Percentiles rank a stretch among this genome's conserved stretches.
Conservation (phyloP, 495 filamentous ascomycete species). For the Penicillium dipodomyicola region DNA sequence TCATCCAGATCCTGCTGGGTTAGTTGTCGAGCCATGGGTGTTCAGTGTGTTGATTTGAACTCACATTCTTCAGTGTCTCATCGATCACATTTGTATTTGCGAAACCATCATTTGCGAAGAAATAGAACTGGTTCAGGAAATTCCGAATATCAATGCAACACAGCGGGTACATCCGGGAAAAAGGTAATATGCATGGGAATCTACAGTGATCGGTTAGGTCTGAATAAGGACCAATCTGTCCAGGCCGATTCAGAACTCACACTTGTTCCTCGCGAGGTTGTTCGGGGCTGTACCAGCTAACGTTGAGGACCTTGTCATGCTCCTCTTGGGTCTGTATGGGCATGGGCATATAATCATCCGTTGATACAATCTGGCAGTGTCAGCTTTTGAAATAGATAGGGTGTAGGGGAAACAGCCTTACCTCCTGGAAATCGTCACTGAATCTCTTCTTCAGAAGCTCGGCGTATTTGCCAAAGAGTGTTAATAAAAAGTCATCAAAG, state of each 20-base stretch:
- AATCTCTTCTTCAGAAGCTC: constrained; percentile 88
- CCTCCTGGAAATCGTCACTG: constrained; percentile 89
- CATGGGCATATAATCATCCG: constrained; percentile 99
- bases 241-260: constrained; percentile 46
- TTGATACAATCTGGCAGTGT: constrained; percentile 72
- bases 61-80: constrained; percentile 74
- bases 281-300: constrained; percentile 89
- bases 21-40: constrained; percentile 9
- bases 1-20: constrained; percentile 70
- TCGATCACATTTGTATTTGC: constrained; percentile 83
- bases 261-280: constrained; percentile 69
- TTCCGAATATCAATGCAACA: constrained; percentile 98
- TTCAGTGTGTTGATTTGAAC: constrained; percentile 11
- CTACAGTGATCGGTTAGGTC: constrained; percentile 40
- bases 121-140: constrained; percentile 94
- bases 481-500: constrained; percentile 79
- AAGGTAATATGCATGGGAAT: constrained; percentile 88
- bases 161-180: constrained; percentile 97
- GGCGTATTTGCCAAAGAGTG: constrained; percentile 88
- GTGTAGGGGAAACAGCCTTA: constrained; percentile 26
- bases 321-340: constrained; percentile 83
- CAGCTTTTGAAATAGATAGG: constrained; percentile 7
- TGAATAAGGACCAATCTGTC: neutral
- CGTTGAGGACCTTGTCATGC: constrained; percentile 89
- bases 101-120: constrained; percentile 93